Conservation (phyloP, 2,329 filamentous ascomycete genomes). For the Paecilomyces variotii region DNA sequence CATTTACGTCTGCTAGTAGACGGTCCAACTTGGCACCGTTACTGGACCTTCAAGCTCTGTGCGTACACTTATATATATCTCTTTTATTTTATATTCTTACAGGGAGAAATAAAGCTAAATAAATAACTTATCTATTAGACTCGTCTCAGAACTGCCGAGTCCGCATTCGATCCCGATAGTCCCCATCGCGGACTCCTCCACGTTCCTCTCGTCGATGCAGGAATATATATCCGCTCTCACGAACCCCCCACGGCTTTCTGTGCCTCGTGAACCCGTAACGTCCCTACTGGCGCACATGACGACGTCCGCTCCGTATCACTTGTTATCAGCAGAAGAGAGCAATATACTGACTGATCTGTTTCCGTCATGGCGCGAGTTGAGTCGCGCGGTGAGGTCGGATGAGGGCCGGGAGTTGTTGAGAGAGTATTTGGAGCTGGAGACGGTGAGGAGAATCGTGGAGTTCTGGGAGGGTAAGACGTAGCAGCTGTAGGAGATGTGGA, state of each 20-base stretch:
- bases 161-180: conserved; percentile 18
- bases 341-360: conserved; percentile 26
- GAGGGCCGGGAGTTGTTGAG: conserved; percentile 17
- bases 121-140: conserved; percentile 9
- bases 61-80: conserved; percentile 1
- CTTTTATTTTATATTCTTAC: neutral
- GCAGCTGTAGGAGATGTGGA: neutral
- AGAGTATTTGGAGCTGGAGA: conserved; percentile 24
- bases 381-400: conserved; percentile 9
- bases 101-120: neutral
- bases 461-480: conserved; percentile 24
- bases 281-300: conserved; percentile 15
- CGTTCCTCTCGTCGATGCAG: conserved; percentile 13
- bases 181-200: conserved; percentile 19
- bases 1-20: conserved; percentile 12
- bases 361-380: conserved; percentile 13
- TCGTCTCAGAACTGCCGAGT: neutral
- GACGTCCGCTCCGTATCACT: conserved; percentile 8
- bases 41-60: conserved; percentile 19
- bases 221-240: conserved; percentile 29
- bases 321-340: conserved; percentile 18
- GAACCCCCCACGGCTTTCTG: conserved; percentile 10
- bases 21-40: conserved; percentile 11
- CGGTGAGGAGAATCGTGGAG: conserved; percentile 21
- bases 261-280: conserved; percentile 8